Base-by-base conservation (phyloP, 2,329 filamentous ascomycete species). In the Plenodomus tracheiphilus region DNA sequence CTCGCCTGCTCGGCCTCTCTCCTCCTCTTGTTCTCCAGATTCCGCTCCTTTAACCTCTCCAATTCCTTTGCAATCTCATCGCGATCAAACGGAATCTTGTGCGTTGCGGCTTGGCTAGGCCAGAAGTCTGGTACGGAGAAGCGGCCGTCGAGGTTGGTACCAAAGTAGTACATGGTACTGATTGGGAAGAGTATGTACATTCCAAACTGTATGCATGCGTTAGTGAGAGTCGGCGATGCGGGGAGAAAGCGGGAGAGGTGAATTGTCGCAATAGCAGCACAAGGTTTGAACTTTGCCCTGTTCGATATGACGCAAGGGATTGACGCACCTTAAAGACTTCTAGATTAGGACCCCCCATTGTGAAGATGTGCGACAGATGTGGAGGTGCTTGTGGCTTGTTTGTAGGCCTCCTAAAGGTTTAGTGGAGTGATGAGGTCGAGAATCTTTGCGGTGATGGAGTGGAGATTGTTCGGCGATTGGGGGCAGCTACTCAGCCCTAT, bases 141-240 rank as follows among this genome's bases (percentile, higher is more conserved):
- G 39, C 58, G 62, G 60, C 87, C 83, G 75, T 99, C 94, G 70
- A 99, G 89, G 75, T 99, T 99, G 47, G 92, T 96, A 71, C 94
- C 94, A 75, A 97, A 99, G 80, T 99, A 99, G 81, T 95, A 97
- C 94, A 99, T 99, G 80, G 94, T 92, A 64, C 90, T 91, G 67
- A 99, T 97, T 16, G 94, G 94, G 77, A 99, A 99, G 82, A 97
- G 87, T 78, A 99, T 87, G 79, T 99, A 99, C 83, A 95, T 89
- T 78, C 93, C 92, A 74, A 99, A 99, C 93, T 97, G 48, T 43
- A 28, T n/a, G 22, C 40, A 15, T 30, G 42, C 48, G 50, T 39
- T 19, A 35, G 38, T 39, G 16, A 49, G 38, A 37, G 47, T 43
- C 41, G 39, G 41, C 10, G 32, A 39, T n/a, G 22, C 28, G 32